phyloP scores from a whole-genome alignment of 2,329 filamentous ascomycete genomes.

The Laburnicola sp. region DNA sequence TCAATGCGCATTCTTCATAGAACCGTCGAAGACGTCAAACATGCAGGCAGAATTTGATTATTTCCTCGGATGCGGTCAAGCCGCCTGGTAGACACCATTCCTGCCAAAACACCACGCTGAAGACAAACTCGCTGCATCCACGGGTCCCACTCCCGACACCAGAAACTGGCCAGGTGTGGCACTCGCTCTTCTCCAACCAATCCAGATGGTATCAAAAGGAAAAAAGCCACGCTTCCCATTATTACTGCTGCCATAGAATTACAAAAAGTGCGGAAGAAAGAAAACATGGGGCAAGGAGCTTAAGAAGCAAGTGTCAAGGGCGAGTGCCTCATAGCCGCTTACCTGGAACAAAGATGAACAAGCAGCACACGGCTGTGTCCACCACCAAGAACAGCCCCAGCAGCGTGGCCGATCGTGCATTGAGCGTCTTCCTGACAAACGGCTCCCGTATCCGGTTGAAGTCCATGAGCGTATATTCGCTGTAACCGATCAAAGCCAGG shows the following conservation, averaged over 20 bases:
- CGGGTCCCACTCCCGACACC: slow-evolving; percentile 4
- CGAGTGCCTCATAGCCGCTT: slow-evolving; percentile 64
- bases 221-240: background rate
- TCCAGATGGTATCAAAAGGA: slow-evolving; percentile 3
- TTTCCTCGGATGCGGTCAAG: too few relatives aligned
- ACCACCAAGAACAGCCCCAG: slow-evolving; percentile 74
- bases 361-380: slow-evolving; percentile 77
- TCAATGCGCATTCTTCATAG: too few relatives aligned
- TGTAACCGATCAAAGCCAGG: slow-evolving; percentile 83
- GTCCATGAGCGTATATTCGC: slow-evolving; percentile 95
- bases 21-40: too few relatives aligned
- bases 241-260: slow-evolving; percentile 3
- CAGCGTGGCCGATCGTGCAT: slow-evolving; percentile 81
- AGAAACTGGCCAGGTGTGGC: slow-evolving; percentile 1
- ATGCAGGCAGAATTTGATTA: too few relatives aligned
- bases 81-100: background rate
- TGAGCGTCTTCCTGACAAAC: slow-evolving; percentile 83
- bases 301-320: background rate
- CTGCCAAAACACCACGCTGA: background rate
- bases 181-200: background rate
- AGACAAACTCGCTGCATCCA: background rate
- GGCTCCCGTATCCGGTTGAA: slow-evolving; percentile 87
- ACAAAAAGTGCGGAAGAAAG: slow-evolving; percentile 26
- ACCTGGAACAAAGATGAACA: slow-evolving; percentile 95
- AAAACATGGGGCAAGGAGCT: slow-evolving; percentile 10